phyloP scores from a whole-genome alignment of 768 basidiomycete genomes.

The Lentinus brumalis region DNA sequence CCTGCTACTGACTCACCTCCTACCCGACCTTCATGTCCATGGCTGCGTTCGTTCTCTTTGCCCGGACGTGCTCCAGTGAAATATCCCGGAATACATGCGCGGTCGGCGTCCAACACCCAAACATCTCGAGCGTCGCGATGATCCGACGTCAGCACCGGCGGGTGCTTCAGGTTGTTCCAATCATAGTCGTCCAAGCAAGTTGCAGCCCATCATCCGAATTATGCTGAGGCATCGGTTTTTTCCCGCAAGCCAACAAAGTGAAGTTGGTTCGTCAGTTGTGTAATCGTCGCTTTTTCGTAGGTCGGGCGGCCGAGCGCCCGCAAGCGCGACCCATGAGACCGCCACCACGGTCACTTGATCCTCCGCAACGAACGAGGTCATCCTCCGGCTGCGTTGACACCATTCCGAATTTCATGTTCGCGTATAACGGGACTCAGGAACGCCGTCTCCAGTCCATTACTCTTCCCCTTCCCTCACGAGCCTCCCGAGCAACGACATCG shows the following conservation, averaged over 20 bases:
- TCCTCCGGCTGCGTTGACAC: not conserved
- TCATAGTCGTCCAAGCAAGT: no score
- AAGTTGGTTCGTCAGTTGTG: slow-evolving; percentile 5
- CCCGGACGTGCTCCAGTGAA: no score
- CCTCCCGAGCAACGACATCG: not conserved
- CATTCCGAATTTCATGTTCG: slow-evolving; percentile 1
- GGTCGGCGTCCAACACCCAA: no score
- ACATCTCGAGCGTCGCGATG: no score
- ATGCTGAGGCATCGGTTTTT: no score
- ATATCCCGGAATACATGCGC: no score
- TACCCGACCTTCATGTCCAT: no score
- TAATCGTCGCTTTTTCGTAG: slow-evolving; percentile 10
- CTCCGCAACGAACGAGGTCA: not conserved
- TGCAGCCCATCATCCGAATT: no score
- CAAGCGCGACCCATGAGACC: slow-evolving; percentile 2
- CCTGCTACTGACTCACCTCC: no score
- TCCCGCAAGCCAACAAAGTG: not conserved
- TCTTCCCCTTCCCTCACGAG: not conserved
- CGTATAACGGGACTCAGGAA: not conserved
- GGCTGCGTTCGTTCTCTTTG: no score
- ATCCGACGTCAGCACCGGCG: no score
- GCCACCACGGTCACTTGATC: slow-evolving; percentile 21
- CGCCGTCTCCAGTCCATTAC: not conserved
- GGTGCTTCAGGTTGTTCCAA: no score
- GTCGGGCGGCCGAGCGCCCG: slow-evolving; percentile 7